phyloP scores from a whole-genome alignment of 148 eudicot species.

The Limonium bicolor region DNA sequence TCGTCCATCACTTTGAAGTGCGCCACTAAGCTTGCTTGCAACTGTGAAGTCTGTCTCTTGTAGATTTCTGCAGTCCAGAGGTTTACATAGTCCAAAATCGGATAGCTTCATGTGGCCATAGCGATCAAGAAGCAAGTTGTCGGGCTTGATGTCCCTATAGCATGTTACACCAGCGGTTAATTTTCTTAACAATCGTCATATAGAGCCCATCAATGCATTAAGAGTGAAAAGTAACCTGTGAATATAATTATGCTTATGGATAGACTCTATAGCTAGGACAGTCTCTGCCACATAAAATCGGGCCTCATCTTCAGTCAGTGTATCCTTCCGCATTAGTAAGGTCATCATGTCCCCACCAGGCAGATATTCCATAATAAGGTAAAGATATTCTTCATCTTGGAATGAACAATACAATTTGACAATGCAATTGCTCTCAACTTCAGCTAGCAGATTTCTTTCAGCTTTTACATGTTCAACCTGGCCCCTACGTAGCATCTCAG shows the following conservation, averaged over 20 bases:
- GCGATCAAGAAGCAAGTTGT: slow-evolving; percentile 87
- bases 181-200: no score
- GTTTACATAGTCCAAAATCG: slow-evolving; percentile 97
- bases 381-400: slow-evolving; percentile 96
- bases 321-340: slow-evolving; percentile 93
- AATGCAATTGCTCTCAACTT: slow-evolving; percentile 99
- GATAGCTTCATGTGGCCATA: slow-evolving; percentile 94
- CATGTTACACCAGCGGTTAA: no score
- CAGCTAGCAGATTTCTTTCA: slow-evolving; percentile 92
- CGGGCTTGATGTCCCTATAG: slow-evolving; percentile 97
- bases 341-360: slow-evolving; percentile 99
- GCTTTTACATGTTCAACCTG: slow-evolving; percentile 99
- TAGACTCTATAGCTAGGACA: slow-evolving; percentile 88
- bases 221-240: slow-evolving; percentile 48
- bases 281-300: slow-evolving; percentile 95
- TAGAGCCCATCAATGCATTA: no score
- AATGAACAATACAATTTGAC: slow-evolving; percentile 98
- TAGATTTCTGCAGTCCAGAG: slow-evolving; percentile 77
- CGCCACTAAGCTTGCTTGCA: slow-evolving; percentile 58
- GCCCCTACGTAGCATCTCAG: slow-evolving; percentile 98
- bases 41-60: slow-evolving; percentile 83
- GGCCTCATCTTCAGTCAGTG: slow-evolving; percentile 87
- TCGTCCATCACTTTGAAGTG: slow-evolving; percentile 91
- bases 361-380: slow-evolving; percentile 92
- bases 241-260: slow-evolving; percentile 91